Percentiles rank a stretch among this genome's conserved stretches.
These are phyloP conservation scores for Candida sp. DNA, from an alignment of 1,139 yeast genomes.

Conservation along the genomic window DNA sequence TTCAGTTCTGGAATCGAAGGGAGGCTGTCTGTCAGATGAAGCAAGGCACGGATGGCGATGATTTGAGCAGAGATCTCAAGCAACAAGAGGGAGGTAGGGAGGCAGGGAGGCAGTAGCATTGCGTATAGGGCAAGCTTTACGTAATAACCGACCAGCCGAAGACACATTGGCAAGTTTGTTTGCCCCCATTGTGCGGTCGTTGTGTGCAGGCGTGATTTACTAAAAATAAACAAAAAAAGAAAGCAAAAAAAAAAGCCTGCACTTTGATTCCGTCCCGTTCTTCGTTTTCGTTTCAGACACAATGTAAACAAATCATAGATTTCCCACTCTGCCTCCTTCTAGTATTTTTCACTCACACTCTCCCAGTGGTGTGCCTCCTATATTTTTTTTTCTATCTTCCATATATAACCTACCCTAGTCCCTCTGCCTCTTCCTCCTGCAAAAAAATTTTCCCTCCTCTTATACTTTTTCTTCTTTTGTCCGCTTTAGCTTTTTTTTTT, in stretches of 20 bases:
- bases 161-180: background rate
- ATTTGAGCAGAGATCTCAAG: too few relatives aligned
- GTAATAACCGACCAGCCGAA: background rate
- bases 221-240: constrained; percentile 1
- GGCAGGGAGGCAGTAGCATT: background rate
- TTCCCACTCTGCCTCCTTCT: background rate
- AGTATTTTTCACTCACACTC: background rate
- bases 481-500: background rate
- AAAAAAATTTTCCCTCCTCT: background rate
- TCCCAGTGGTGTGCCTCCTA: too few relatives aligned
- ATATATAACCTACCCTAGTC: background rate
- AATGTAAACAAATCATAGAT: background rate
- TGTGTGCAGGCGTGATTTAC: background rate
- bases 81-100: background rate
- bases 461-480: constrained; percentile 4
- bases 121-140: background rate
- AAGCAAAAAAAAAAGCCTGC: background rate
- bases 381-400: background rate
- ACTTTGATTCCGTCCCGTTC: background rate
- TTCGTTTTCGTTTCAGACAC: background rate
- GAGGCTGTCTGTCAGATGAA: too few relatives aligned
- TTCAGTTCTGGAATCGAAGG: background rate
- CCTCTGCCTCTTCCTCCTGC: background rate
- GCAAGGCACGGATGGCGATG: too few relatives aligned
- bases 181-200: background rate